Conservation (phyloP, 441 rosid species). For the Adansonia grandidieri region DNA sequence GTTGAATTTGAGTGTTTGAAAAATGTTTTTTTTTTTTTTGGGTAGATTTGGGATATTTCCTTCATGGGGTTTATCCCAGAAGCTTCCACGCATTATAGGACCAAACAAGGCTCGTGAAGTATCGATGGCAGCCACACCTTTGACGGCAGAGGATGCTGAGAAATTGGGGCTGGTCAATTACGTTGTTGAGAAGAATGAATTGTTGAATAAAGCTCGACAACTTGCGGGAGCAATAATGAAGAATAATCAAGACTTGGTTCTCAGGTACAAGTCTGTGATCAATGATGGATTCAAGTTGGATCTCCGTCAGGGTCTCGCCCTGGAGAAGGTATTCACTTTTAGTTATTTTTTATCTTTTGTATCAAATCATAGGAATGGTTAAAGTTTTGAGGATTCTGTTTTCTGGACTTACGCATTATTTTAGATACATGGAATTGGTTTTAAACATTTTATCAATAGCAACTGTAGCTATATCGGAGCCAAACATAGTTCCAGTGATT, state of each 20-base stretch:
- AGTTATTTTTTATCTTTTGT: not conserved
- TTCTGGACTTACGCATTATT: too few relatives aligned
- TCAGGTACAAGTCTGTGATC: constrained; percentile 72
- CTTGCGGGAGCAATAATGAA: constrained; percentile 68
- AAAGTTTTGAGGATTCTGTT: too few relatives aligned
- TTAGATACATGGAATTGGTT: not conserved
- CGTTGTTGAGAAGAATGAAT: constrained; percentile 60
- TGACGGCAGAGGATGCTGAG: constrained; percentile 83
- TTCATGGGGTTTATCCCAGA: constrained; percentile 95
- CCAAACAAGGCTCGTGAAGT: constrained; percentile 82
- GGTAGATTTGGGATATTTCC: constrained; percentile 83
- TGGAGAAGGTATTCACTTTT: constrained; percentile 64
- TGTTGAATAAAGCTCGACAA: constrained; percentile 49
- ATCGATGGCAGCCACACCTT: constrained; percentile 63
- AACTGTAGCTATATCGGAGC: too few relatives aligned
- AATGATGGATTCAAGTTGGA: constrained; percentile 83
- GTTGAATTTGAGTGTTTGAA: not conserved
- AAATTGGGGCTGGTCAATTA: constrained; percentile 82
- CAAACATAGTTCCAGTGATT: too few relatives aligned
- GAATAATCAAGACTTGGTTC: constrained; percentile 74
- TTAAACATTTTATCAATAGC: not conserved
- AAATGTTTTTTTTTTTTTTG: constrained; percentile 4
- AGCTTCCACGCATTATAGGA: constrained; percentile 77
- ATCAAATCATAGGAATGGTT: not conserved
- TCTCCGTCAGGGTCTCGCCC: constrained; percentile 67